Evolutionary conservation across 2,329 filamentous ascomycete species (phyloP), one percentile per base, ranked within the genome.

Genomic region (Cercospora sp.): DNA sequence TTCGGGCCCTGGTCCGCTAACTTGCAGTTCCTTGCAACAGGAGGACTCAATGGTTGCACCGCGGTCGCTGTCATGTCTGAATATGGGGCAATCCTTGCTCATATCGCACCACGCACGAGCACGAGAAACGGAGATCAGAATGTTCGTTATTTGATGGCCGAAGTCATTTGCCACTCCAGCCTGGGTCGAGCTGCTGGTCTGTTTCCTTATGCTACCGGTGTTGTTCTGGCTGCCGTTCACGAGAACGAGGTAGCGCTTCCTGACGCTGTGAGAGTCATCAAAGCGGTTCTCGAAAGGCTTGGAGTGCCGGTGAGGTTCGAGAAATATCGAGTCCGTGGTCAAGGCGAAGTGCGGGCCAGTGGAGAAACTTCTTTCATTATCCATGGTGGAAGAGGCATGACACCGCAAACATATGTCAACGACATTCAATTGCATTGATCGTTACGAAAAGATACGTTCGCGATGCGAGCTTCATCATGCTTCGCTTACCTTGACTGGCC

Each of bases 311-410:
- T 53, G 3, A 16, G 26, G 39, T 53, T 53, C 20, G 42, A 31
- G 20, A 45, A 13, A 8, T 63, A 63, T 53, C 60, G n/a, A 30
- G 60, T 63, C 8, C 60, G 36, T 9, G 10, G 9, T 18, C 33
- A 5, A 2, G 39, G 39, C 3, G 39, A 63, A 5, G 8, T 2
- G 16, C 60, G 60, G 16, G 13, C 20, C 9, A 28, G 36, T 26
- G 60, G 60, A 30, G 60, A 63, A 28, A 63, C 60, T 13, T 63
- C 60, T 31, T 13, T 63, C 23, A n/a, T 63, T 3, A 53, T 63
- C 7, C 60, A 51, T 28, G 36, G 60, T 8, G 6, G 16, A 1
- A 16, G 26, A 3, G 60, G 60, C 23, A 48, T 8, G 28, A 31
- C 12, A 28, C 36, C 60, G 13, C 39, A 12, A 28, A n/a, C 51